A percentile compares a stretch with the other conserved stretches of the same genome.
phyloP scores from a whole-genome alignment of 805 yeast genomes.

The Teunomyces gatunensis region DNA sequence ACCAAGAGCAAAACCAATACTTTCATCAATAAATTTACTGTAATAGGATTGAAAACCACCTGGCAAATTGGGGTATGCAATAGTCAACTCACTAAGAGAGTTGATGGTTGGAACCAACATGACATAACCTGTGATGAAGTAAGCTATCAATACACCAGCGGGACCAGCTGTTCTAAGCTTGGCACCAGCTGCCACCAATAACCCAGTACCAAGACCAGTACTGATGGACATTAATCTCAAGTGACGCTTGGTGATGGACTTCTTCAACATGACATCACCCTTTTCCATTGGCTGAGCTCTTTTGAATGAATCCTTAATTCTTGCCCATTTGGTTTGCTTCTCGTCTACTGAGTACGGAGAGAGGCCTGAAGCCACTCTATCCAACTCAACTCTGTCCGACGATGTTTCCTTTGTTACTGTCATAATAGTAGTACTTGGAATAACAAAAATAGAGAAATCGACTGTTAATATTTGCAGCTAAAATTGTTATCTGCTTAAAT shows the following conservation, averaged over 20 bases:
- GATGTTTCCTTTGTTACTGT: neutral
- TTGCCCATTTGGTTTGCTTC: conserved; percentile 14
- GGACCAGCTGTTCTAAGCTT: conserved; percentile 27
- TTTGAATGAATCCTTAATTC: conserved; percentile 22
- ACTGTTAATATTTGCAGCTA: conserved; percentile 1
- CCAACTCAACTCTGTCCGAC: conserved; percentile 5
- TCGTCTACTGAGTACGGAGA: conserved; percentile 1
- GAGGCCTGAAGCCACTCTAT: conserved; percentile 2
- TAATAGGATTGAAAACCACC: conserved; percentile 30
- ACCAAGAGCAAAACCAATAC: conserved; percentile 36
- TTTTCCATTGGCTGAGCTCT: conserved; percentile 12
- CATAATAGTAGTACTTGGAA: neutral
- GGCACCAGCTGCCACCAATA: conserved; percentile 28
- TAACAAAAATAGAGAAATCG: neutral
- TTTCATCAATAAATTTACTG: conserved; percentile 33
- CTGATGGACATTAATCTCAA: conserved; percentile 27
- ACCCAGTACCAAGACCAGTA: conserved; percentile 31
- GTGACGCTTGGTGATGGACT: conserved; percentile 19
- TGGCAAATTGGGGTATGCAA: conserved; percentile 24
- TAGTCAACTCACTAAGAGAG: conserved; percentile 26
- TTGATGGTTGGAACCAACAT: conserved; percentile 29
- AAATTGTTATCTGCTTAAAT: neutral
- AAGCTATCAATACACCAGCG: conserved; percentile 20
- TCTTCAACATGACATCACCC: conserved; percentile 5
- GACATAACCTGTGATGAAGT: conserved; percentile 20